Evolutionary conservation across 768 basidiomycete species (phyloP), one percentile per base, ranked within the genome.

Genomic region (Auriscalpium vulgare): DNA sequence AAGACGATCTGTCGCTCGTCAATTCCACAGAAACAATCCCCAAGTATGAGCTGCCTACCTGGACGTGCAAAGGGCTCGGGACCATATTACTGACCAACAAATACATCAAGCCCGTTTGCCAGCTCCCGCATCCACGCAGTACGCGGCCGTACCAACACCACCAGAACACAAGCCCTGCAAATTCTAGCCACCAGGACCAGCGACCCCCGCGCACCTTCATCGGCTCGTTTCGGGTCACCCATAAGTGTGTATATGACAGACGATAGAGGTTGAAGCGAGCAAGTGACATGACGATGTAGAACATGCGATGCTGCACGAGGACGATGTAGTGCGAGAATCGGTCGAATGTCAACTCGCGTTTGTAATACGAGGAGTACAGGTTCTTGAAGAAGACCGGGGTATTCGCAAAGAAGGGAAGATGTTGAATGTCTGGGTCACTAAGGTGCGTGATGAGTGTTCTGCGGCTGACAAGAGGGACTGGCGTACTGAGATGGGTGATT

Each of bases 241-340:
- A 73, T 55, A 97, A 76, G 71, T 82, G 92, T 35, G 66, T 69
- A 68, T 95, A 99, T 1, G 94, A 93, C 57, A 87, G 84, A 53
- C 76, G 85, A 70, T 95, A 97, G 47, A 99, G 86, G 70, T 99
- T 99, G 75, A 97, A 95, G 47, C 95, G 84, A 4, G 87, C 95
- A 58, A 98, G 83, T 17, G 81, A 81, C 73, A 99, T 85, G 64
- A 98, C 75, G 65, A 95, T 53, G 71, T 97, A 98, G 73, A 97
- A 98, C 21, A 97, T 76, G 51, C 87, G 87, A 69, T 97, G 95
- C 74, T 99, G 95, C 10, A 91, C 49, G 14, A 83, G 72, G 55
- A 98, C 71, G 62, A 95, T 68, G 57, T 78, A 60, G 16, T 78
- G 77, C 6, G 90, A 76, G 64, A 87, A 78, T 13, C 68, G 74